Evolutionary conservation across 2,329 filamentous ascomycete genomes (phyloP).

Genomic region (Gremmenia infestans): DNA sequence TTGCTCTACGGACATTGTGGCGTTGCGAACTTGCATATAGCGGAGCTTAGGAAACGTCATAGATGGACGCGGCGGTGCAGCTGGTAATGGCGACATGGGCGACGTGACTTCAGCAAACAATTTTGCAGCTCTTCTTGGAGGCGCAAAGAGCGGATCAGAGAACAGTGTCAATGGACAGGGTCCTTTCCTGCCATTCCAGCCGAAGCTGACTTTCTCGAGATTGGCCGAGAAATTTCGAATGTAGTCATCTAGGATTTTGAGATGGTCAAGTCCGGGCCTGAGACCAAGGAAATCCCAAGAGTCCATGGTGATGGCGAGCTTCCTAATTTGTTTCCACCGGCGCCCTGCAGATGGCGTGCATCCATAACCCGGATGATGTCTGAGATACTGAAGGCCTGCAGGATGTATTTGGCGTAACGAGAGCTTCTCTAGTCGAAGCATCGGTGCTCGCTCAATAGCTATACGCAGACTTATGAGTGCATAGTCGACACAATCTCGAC

Average conservation of each 20-base stretch:
- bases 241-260: constrained; percentile 78
- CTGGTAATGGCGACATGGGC: constrained; percentile 58
- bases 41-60: constrained; percentile 64
- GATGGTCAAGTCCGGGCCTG: constrained; percentile 61
- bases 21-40: constrained; percentile 67
- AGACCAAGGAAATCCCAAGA: constrained; percentile 59
- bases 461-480: constrained; percentile 83
- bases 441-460: constrained; percentile 67
- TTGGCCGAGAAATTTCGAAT: constrained; percentile 62
- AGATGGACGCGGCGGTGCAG: constrained; percentile 46
- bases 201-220: constrained; percentile 68
- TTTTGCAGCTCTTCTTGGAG: constrained; percentile 49
- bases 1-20: constrained; percentile 65
- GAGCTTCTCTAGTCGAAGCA: constrained; percentile 62
- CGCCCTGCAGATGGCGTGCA: constrained; percentile 65
- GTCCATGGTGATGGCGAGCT: constrained; percentile 68
- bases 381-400: constrained; percentile 70
- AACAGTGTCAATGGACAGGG: constrained; percentile 67
- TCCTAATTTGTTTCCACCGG: constrained; percentile 73
- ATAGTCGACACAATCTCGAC: constrained; percentile 78
- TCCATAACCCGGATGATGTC: constrained; percentile 69
- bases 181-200: constrained; percentile 69
- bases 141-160: constrained; percentile 60
- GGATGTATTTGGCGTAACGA: constrained; percentile 72
- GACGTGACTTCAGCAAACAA: constrained; percentile 61